Evolutionary conservation across 1,284 basidiomycete species (phyloP).

Genomic region (Cutaneotrichosporon cutaneum): DNA sequence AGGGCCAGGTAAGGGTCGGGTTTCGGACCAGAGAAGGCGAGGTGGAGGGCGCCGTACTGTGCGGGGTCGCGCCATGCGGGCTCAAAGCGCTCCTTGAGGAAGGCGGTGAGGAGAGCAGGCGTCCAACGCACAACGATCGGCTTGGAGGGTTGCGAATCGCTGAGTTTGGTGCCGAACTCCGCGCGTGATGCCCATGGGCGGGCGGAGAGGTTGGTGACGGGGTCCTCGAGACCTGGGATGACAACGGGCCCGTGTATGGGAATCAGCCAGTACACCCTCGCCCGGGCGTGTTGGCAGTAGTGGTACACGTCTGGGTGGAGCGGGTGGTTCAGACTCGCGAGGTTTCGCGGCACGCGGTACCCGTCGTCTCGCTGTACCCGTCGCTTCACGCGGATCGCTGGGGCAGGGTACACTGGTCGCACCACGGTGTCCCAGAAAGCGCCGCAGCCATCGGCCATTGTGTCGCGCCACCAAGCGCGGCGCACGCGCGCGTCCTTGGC

Average conservation of each 20-base stretch:
- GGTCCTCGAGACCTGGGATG: conserved; percentile 27
- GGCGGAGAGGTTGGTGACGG: not conserved
- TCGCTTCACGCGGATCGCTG: conserved; percentile 10
- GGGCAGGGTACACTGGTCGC: conserved; percentile 6
- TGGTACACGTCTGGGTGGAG: conserved; percentile 34
- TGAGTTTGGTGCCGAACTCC: conserved; percentile 1
- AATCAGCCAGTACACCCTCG: conserved; percentile 42
- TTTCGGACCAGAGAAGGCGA: conserved; percentile 34
- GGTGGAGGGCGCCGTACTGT: conserved; percentile 22
- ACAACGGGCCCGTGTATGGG: conserved; percentile 43
- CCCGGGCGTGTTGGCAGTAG: conserved; percentile 25
- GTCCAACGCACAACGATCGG: conserved; percentile 33
- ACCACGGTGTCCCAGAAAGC: conserved; percentile 26
- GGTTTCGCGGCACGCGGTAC: conserved; percentile 21
- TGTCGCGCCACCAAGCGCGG: conserved; percentile 29
- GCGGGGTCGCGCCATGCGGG: conserved; percentile 23
- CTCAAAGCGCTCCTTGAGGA: conserved; percentile 26
- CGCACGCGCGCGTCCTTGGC: conserved; percentile 1
- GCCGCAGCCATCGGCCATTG: conserved; percentile 26
- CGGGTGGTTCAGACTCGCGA: conserved; percentile 22
- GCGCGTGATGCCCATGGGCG: conserved; percentile 16
- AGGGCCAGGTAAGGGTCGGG: conserved; percentile 41
- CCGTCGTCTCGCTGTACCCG: conserved; percentile 3
- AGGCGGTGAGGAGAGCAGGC: conserved; percentile 20
- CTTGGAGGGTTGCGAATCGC: not conserved